Evolutionary conservation across 805 yeast genomes (phyloP), one percentile per base, ranked within the genome.

Genomic region (Cyberlindnera euphorbiae): DNA sequence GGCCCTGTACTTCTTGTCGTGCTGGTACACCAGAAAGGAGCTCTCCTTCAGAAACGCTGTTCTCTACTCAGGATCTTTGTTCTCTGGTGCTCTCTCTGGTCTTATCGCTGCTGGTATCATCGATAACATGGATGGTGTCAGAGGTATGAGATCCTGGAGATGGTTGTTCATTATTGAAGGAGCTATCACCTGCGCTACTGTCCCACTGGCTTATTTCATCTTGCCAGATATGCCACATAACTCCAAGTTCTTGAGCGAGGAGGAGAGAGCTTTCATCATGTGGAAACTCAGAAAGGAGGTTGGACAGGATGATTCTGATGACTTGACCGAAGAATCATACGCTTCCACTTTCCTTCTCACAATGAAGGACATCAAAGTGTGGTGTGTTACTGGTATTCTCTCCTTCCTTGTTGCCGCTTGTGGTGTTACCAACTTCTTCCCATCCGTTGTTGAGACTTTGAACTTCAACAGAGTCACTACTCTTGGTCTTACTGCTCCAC

Each of bases 101-200:
- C 64, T 71, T 17, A 65, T 76, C 67, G 81, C 75, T 45, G 67
- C 70, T 13, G 71, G 74, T 1, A 74, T 74, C 32, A 67, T 66
- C 44, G 56, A 54, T 16, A 63, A 65, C 45, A 60, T 75, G 64
- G 64, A 50, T 30, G 45, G 45, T 28, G 36, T 31, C n/a, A 69
- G 44, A 69, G 73, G 36, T 1, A 48, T 76, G 13, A 63, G 67
- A 11, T 82, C 83, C 8, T 77, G 82, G 82, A 66, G 79, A 57
- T 77, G 83, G 83, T 49, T 77, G 14, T 79, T 76, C 50, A 71
- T 79, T 29, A 73, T 78, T 42, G 82, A 78, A 53, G 82, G 82
- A 28, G 62, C 65, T 4, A 63, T 71, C 38, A 75, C 82, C 8
- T 67, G 71, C 11, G 32, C 51, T 1, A 65, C 79, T 45, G 87